A percentile compares a stretch with the other conserved stretches of the same genome.
These are phyloP conservation scores for Austroboletus niveus DNA, from an alignment of 1,284 basidiomycete genomes.

Conservation along the genomic window DNA sequence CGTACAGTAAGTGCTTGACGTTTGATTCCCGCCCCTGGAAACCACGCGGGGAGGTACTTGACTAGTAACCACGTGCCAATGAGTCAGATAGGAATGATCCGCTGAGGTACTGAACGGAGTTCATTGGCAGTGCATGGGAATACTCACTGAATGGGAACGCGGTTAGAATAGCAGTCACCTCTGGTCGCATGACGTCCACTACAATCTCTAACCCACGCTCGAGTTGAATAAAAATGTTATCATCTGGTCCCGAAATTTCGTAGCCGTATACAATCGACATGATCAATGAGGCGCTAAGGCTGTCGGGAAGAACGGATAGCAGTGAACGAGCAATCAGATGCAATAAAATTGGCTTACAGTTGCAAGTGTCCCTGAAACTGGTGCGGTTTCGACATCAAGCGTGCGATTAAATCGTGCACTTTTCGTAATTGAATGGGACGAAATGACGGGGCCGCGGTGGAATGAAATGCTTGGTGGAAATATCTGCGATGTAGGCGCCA, in stretches of 20 bases:
- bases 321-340: no score
- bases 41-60: conserved; percentile 20
- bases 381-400: conserved; percentile 3
- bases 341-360: no score
- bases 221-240: conserved; percentile 17
- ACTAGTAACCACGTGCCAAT: conserved; percentile 8
- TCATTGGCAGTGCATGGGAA: background rate
- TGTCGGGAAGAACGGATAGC: conserved; percentile 1
- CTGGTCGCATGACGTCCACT: conserved; percentile 16
- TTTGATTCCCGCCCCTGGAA: conserved; percentile 21
- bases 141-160: conserved; percentile 22
- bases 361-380: conserved; percentile 8
- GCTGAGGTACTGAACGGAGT: no score
- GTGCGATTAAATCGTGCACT: conserved; percentile 18
- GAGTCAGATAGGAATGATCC: background rate
- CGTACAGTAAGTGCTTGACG: conserved; percentile 10
- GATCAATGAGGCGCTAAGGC: conserved; percentile 20
- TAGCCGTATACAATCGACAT: conserved; percentile 29
- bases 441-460: conserved; percentile 16
- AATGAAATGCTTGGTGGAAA: conserved; percentile 26
- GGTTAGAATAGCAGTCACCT: conserved; percentile 18
- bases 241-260: conserved; percentile 8
- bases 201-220: conserved; percentile 8
- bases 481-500: conserved; percentile 28
- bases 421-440: conserved; percentile 22